Base-by-base conservation (phyloP, 2,329 filamentous ascomycete genomes). In the Aspergillus tubingensis region DNA sequence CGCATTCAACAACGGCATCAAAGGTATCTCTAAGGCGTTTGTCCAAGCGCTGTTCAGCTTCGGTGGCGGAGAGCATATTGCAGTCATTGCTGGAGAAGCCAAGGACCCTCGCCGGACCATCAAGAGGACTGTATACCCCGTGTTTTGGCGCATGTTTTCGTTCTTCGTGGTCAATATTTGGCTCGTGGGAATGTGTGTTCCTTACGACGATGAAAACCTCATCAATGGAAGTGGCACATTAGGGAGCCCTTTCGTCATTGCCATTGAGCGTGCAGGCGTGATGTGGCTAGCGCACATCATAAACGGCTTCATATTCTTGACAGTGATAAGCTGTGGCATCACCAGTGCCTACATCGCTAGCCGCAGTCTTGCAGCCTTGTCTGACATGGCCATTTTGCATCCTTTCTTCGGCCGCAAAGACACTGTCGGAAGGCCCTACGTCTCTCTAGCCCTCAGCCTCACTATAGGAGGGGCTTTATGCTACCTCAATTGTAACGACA, bases 151-250 rank as follows among this genome's bases (percentile, higher is more conserved):
- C 48, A 74, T 74, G 68, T 70, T 70, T n/a, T 67, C 66, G 2
- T 75, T 75, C 54, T 75, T 74, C 53, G 68, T 75, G 13, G 63
- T 74, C 7, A 74, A 74, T 41, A 73, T 76, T 54, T 75, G 72
- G 72, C 68, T 75, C 0, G 72, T 76, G 8, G 73, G 73, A 4
- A 74, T 75, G 72, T 74, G 70, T 36, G 69, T 75, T 2, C 71
- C 72, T 5, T 73, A 61, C 17, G 41, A 74, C 49, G 73, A 75
- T 36, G 44, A 47, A 0, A 55, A 72, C 38, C 67, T 75, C n/a
- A 59, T 70, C 30, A 73, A 63, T 27, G 66, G 63, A 2, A 65
- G 62, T 11, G 72, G 72, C 11, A 74, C 72, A 1, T 57, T 74
- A 4, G 70, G 70, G 4, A 70, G 69, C n/a, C 71, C 72, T 0